These are phyloP conservation scores for Ophiocordyceps camponoti-leonardi DNA, from an alignment of 2,329 filamentous ascomycete species.

Conservation along the genomic window DNA sequence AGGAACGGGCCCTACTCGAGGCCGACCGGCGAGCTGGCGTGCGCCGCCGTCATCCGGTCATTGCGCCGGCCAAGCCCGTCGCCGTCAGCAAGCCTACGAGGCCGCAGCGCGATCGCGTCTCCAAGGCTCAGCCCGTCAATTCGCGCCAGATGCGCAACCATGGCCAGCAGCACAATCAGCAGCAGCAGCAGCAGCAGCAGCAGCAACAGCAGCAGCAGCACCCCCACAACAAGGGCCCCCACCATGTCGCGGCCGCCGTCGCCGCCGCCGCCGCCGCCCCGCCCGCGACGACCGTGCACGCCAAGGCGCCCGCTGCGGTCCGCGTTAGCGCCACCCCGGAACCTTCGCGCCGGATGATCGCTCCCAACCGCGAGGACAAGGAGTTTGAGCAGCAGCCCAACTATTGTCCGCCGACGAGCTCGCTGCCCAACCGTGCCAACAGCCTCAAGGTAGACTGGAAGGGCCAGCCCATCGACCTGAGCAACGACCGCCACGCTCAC, in stretches of 20 bases:
- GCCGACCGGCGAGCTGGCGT: conserved; percentile 27
- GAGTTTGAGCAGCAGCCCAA: conserved; percentile 56
- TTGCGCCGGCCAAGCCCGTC: conserved; percentile 24
- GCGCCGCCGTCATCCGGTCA: conserved; percentile 18
- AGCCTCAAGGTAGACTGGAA: conserved; percentile 79
- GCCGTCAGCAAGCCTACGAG: conserved; percentile 10
- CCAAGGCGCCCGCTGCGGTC: conserved; percentile 8
- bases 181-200: too few species aligned
- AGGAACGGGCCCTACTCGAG: conserved; percentile 31
- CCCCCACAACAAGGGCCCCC: not conserved
- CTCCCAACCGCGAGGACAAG: conserved; percentile 63
- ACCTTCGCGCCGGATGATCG: conserved; percentile 31
- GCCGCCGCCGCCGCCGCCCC: not conserved
- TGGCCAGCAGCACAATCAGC: not conserved
- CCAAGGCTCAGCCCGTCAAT: conserved; percentile 12
- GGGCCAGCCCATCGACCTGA: conserved; percentile 60
- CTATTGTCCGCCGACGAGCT: conserved; percentile 51
- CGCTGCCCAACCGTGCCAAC: conserved; percentile 49
- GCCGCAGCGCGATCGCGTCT: conserved; percentile 13
- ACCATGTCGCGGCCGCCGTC: not conserved
- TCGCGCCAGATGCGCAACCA: conserved; percentile 19
- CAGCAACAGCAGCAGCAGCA: conserved; percentile 2
- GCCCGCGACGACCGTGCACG: not conserved
- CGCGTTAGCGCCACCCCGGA: conserved; percentile 30
- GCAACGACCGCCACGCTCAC: conserved; percentile 48